Evolutionary conservation across 331 rosid genomes (phyloP).

Genomic region (Stylosanthes scabra): DNA sequence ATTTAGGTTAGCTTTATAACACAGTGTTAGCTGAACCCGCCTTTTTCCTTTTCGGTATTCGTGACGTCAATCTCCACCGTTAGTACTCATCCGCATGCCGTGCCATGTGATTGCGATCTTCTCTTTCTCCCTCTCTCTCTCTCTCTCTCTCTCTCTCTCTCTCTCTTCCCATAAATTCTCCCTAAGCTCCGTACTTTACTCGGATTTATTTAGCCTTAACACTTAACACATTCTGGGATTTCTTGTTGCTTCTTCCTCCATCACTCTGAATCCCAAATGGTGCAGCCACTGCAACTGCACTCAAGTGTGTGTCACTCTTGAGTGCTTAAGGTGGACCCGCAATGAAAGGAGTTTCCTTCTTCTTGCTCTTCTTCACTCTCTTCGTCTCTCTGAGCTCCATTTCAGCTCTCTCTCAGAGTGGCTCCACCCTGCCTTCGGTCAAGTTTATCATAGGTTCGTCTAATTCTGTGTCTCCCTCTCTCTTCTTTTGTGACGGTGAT

Average conservation of each 20-base stretch:
- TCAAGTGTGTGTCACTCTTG: constrained; percentile 5
- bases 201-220: constrained; percentile 6
- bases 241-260: not conserved
- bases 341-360: constrained; percentile 54
- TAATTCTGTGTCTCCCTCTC: not conserved
- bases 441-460: constrained; percentile 65
- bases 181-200: not conserved
- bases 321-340: not conserved
- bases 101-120: constrained; percentile 52
- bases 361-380: constrained; percentile 41
- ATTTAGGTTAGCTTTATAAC: too few relatives aligned
- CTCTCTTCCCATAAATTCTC: constrained; percentile 33
- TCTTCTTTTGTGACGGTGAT: not conserved
- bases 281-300: constrained; percentile 16
- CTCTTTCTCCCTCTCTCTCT: not conserved
- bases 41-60: constrained; percentile 39
- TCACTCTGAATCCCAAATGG: constrained; percentile 48
- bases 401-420: constrained; percentile 56
- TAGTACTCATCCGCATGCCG: not conserved
- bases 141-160: not conserved
- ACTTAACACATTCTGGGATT: constrained; percentile 34
- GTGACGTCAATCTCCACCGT: constrained; percentile 23
- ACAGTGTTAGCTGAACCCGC: constrained; percentile 49
- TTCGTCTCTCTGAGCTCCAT: constrained; percentile 52
- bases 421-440: constrained; percentile 29